Evolutionary conservation across 129 eudicot species (phyloP), one percentile per base, ranked within the genome.

Genomic region (Helianthus tuberosus): DNA sequence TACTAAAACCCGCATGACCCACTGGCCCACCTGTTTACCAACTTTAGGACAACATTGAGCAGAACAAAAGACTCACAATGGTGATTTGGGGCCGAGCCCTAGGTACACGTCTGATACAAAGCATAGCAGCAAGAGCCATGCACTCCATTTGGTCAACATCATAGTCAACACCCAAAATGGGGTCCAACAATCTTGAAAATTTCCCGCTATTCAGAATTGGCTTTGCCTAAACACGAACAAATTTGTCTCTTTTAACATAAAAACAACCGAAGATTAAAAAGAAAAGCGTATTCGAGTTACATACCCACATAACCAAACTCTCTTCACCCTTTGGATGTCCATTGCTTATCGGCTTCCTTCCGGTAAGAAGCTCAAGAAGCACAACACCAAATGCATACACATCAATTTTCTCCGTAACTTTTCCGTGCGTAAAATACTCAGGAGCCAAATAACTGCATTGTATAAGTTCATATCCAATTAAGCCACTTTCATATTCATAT

Each of bases 271-370:
- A 43, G 47, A 43, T 43, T 6, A 6, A 43, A 15, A 53, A 17
- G 3, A 0, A 75, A 64, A 11, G 8, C 13, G 36, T 3, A 13
- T 63, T 51, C 9, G 44, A 41, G 51, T 3, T 25, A 75, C 99
- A 51, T 88, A 91, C 99, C 99, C 99, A 94, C 88, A 94, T 88
- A 80, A 94, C 97, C 58, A 94, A 83, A 80, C 96, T 90, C 86
- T 86, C 93, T 81, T 94, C 89, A 78, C 99, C 99, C 68, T 94
- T 91, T 7, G 93, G 99, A 76, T 75, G 83, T 47, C 77, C 88
- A 66, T 64, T 91, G 79, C 93, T 81, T 81, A 94, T 94, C 36
- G 99, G 99, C 72, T 88, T 94, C 76, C 93, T 85, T 64, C 99
- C 96, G 0, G 99, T 84, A 10, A 94, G 87, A 81, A 94, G 99